Percentiles rank a stretch among this genome's conserved stretches.
phyloP scores from a whole-genome alignment of 495 filamentous ascomycete species.

The Bryoglossum gracile region DNA sequence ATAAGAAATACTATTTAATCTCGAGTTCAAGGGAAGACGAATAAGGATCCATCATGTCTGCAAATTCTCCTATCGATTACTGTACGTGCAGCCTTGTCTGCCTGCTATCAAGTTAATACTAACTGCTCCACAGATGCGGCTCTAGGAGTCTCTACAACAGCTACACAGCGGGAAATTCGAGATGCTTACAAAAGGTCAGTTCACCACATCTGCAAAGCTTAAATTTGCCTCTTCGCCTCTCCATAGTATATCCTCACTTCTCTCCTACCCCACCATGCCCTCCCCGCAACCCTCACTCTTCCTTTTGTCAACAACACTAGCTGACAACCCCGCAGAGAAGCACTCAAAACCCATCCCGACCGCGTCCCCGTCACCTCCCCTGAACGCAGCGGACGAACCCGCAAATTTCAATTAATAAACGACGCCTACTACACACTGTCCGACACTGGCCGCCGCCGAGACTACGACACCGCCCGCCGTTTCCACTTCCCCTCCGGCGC shows the following conservation, averaged over 20 bases:
- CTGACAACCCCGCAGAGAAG: slow-evolving; percentile 52
- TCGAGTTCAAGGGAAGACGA: not conserved
- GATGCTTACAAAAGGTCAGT: slow-evolving; percentile 96
- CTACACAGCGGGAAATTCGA: slow-evolving; percentile 77
- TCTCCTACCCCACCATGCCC: not conserved
- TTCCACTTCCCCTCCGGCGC: slow-evolving; percentile 35
- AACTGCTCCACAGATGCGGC: slow-evolving; percentile 45
- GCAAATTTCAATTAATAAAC: slow-evolving; percentile 92
- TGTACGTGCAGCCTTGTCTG: slow-evolving; percentile 33
- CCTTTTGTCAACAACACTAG: not conserved
- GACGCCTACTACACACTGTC: slow-evolving; percentile 97
- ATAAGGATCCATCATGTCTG: slow-evolving; percentile 29
- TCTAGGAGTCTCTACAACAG: slow-evolving; percentile 66
- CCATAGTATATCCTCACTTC: slow-evolving; percentile 43
- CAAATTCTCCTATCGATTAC: slow-evolving; percentile 41
- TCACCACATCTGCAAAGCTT: no score
- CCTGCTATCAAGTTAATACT: not conserved
- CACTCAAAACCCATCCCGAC: slow-evolving; percentile 91
- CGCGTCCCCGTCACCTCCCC: slow-evolving; percentile 79
- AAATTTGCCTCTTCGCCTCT: no score
- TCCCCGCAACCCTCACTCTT: no score
- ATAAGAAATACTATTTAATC: not conserved
- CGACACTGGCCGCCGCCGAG: slow-evolving; percentile 67
- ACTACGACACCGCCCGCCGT: slow-evolving; percentile 66
- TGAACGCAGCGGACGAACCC: slow-evolving; percentile 73